These are phyloP conservation scores for Eleusine indica DNA, from an alignment of 176 grass and related monocot species.

Conservation along the genomic window DNA sequence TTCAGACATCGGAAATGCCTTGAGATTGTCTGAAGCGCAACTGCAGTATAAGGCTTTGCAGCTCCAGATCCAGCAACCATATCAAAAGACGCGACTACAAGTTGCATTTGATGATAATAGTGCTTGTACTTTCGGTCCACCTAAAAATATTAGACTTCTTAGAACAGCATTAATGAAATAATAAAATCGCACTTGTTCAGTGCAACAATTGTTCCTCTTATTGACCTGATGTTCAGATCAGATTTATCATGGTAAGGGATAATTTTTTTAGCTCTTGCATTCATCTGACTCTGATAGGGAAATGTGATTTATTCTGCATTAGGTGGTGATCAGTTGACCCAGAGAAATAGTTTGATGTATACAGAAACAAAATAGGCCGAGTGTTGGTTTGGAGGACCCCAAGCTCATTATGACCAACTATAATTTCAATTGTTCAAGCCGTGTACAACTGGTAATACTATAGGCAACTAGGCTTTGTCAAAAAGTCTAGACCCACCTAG, in stretches of 20 bases:
- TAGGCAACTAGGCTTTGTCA: slow-evolving; percentile 7
- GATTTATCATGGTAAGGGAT: slow-evolving; percentile 2
- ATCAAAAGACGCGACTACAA: slow-evolving; percentile 86
- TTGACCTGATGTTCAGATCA: not conserved
- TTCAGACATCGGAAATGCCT: slow-evolving; percentile 89
- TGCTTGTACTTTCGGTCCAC: slow-evolving; percentile 95
- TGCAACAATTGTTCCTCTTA: not conserved
- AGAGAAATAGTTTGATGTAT: slow-evolving; percentile 13
- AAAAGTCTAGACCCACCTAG: slow-evolving; percentile 16
- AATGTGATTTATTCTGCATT: slow-evolving; percentile 3
- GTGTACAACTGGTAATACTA: not conserved
- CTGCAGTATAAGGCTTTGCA: slow-evolving; percentile 91
- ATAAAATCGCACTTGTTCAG: slow-evolving; percentile 8
- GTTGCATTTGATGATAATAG: slow-evolving; percentile 97
- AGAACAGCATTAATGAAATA: slow-evolving; percentile 18
- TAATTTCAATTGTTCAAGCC: not conserved
- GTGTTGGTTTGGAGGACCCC: not conserved
- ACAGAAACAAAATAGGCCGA: too few relatives aligned
- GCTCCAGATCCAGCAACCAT: slow-evolving; percentile 73
- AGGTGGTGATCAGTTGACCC: not conserved
- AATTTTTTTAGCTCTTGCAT: not conserved
- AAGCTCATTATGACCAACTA: slow-evolving; percentile 8
- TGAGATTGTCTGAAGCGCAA: slow-evolving; percentile 97
- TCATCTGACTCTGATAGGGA: slow-evolving; percentile 22
- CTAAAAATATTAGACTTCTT: slow-evolving; percentile 51